A percentile compares a stretch with the other conserved stretches of the same genome.
Conservation (phyloP, 768 basidiomycete genomes). For the Calocybe cyanea region DNA sequence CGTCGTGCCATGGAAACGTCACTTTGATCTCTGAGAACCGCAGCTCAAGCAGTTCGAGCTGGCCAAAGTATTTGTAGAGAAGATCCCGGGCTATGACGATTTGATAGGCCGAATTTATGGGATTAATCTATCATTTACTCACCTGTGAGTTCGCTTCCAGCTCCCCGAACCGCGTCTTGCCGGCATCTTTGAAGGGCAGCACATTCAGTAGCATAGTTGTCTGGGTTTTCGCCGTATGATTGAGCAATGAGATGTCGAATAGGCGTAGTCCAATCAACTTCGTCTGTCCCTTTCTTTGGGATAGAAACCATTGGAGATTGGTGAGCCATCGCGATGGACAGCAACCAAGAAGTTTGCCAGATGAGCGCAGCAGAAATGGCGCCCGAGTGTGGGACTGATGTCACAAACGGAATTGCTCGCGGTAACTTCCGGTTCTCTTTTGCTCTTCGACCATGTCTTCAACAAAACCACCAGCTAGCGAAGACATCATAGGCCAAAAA, state of each 20-base stretch:
- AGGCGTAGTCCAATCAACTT: slow-evolving; percentile 93
- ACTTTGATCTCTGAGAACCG: slow-evolving; percentile 96
- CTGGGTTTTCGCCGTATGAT: slow-evolving; percentile 92
- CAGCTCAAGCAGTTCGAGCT: slow-evolving; percentile 94
- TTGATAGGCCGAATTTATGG: slow-evolving; percentile 18
- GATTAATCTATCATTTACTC: slow-evolving; percentile 36
- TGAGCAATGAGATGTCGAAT: slow-evolving; percentile 83
- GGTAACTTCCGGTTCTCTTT: slow-evolving; percentile 29
- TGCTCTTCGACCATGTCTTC: slow-evolving; percentile 39
- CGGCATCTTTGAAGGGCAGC: slow-evolving; percentile 83
- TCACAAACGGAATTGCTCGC: slow-evolving; percentile 6
- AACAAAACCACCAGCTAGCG: slow-evolving; percentile 73
- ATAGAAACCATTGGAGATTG: slow-evolving; percentile 90
- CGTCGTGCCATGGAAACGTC: slow-evolving; percentile 95
- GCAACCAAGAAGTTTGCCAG: not conserved
- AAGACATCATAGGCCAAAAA: slow-evolving; percentile 89
- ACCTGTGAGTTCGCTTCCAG: slow-evolving; percentile 90
- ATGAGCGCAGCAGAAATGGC: no score
- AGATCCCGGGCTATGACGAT: slow-evolving; percentile 66
- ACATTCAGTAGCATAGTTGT: slow-evolving; percentile 82
- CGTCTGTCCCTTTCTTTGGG: slow-evolving; percentile 91
- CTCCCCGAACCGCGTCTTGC: slow-evolving; percentile 94
- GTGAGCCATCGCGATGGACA: slow-evolving; percentile 47
- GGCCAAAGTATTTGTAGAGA: slow-evolving; percentile 99
- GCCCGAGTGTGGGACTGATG: no score